Base-by-base conservation (phyloP, 1,284 basidiomycete species). In the Rhizoctonia solani region DNA sequence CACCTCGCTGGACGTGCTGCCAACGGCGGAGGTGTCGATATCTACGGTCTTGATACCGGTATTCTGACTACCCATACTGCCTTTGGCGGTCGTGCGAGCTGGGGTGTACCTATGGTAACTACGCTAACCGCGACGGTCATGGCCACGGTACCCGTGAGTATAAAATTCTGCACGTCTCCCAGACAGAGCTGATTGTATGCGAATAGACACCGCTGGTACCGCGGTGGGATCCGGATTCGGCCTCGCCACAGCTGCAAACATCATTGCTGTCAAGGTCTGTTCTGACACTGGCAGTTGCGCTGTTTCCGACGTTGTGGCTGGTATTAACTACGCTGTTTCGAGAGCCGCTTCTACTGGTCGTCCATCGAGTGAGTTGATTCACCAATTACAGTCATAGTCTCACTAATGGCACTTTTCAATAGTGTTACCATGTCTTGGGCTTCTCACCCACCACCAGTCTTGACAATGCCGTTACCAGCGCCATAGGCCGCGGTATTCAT, bases 251-350 rank as follows among this genome's bases (percentile, higher is more conserved):
- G n/a, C 13, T n/a, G 95, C 95, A 54, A 85, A 90, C 69, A 83
- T 99, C 71, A 87, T 94, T 72, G 97, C 96, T 55, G 96, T 99
- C 80, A 99, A 99, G 85, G 97, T 99, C 23, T 86, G 99, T 59
- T 93, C 94, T 32, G 87, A 89, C 59, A 91, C 94, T 74, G 97
- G 97, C 50, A 91, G 88, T 69, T 97, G 97, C n/a, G 85, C 89
- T 69, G 97, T 97, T 94, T 89, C 91, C 55, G 95, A 98, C 75
- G 95, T 98, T 72, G 83, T 98, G 63, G 54, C 68, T 29, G 95
- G 95, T 76, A 93, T 97, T 68, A 78, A n/a, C 34, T n/a, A n/a
- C n/a, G n/a, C n/a, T n/a, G n/a, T n/a, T n/a, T n/a, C n/a, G n/a
- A n/a, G n/a, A n/a, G n/a, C n/a, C n/a, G n/a, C n/a, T n/a, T n/a